These are phyloP conservation scores for Podospora comata DNA, from an alignment of 495 filamentous ascomycete species.

Conservation along the genomic window DNA sequence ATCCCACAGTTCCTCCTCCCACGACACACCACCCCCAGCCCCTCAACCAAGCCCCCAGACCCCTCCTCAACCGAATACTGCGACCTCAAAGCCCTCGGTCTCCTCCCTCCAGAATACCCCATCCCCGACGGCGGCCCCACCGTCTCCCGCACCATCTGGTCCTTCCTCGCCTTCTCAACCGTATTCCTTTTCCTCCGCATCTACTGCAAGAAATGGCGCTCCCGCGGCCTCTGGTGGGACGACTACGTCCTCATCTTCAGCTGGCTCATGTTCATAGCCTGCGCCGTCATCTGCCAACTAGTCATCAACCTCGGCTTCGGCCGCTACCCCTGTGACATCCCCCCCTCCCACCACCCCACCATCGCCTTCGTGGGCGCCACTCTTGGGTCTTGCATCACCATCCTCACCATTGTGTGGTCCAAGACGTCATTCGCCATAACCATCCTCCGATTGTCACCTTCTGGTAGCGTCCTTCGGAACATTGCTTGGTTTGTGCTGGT, in stretches of 20 bases:
- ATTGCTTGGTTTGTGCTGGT: slow-evolving; percentile 26
- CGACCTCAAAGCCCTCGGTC: neutral
- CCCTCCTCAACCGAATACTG: slow-evolving; percentile 10
- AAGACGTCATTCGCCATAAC: slow-evolving; percentile 37
- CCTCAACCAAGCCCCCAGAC: neutral
- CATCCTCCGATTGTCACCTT: slow-evolving; percentile 26
- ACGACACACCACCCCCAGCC: neutral
- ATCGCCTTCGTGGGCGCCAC: slow-evolving; percentile 21
- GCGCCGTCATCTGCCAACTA: slow-evolving; percentile 6
- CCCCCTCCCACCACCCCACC: slow-evolving; percentile 3
- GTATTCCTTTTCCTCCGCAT: slow-evolving; percentile 29
- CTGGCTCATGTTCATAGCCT: slow-evolving; percentile 20
- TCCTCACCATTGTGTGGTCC: slow-evolving; percentile 28
- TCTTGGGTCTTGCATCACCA: slow-evolving; percentile 21
- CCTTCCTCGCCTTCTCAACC: slow-evolving; percentile 17
- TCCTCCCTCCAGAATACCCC: neutral
- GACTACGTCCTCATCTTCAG: slow-evolving; percentile 26
- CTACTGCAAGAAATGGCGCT: slow-evolving; percentile 30
- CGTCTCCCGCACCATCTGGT: slow-evolving; percentile 19
- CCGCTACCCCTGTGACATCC: slow-evolving; percentile 32
- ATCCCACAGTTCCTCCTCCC: neutral
- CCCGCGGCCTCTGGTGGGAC: slow-evolving; percentile 32
- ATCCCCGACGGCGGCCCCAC: slow-evolving; percentile 16
- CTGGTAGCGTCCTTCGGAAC: slow-evolving; percentile 4
- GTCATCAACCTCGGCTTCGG: slow-evolving; percentile 29